Conservation (phyloP, 73 alveolate species). For the Paramecium sonneborni region DNA sequence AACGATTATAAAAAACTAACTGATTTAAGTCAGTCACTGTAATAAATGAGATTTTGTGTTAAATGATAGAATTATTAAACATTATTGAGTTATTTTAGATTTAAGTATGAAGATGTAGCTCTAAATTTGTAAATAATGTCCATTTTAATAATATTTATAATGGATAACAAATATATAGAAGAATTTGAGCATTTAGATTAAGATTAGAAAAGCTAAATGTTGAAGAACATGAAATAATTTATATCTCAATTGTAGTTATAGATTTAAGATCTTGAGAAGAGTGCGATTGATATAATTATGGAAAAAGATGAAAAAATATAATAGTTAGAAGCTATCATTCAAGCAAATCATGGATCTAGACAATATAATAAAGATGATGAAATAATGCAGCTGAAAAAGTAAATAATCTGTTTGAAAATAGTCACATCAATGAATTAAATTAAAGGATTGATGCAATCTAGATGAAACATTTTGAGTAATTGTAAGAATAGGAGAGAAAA, state of each 20-base stretch:
- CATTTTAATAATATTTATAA: not conserved
- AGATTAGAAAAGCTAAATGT: conserved; percentile 29
- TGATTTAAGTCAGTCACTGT: not conserved
- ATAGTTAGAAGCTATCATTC: not conserved
- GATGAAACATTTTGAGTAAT: conserved; percentile 15
- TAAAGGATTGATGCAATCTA: conserved; percentile 16
- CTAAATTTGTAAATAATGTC: not conserved
- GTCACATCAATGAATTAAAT: conserved; percentile 28
- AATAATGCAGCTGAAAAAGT: conserved; percentile 1
- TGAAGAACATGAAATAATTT: not conserved
- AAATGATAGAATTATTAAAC: not conserved
- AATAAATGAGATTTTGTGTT: not conserved
- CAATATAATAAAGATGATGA: conserved; percentile 1
- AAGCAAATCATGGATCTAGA: not conserved
- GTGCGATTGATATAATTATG: conserved; percentile 44
- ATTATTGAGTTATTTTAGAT: not conserved
- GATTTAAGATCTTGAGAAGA: conserved; percentile 13
- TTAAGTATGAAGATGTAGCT: not conserved
- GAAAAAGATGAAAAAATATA: conserved; percentile 42
- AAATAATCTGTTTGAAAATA: not conserved
- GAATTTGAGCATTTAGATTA: conserved; percentile 29
- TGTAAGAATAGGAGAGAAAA: conserved; percentile 18
- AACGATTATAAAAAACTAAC: too few relatives aligned
- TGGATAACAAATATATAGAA: conserved; percentile 19
- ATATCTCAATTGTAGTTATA: not conserved